Percentiles rank a stretch among this genome's conserved stretches.
phyloP scores from a whole-genome alignment of 768 basidiomycete species.

The Russula foetens region DNA sequence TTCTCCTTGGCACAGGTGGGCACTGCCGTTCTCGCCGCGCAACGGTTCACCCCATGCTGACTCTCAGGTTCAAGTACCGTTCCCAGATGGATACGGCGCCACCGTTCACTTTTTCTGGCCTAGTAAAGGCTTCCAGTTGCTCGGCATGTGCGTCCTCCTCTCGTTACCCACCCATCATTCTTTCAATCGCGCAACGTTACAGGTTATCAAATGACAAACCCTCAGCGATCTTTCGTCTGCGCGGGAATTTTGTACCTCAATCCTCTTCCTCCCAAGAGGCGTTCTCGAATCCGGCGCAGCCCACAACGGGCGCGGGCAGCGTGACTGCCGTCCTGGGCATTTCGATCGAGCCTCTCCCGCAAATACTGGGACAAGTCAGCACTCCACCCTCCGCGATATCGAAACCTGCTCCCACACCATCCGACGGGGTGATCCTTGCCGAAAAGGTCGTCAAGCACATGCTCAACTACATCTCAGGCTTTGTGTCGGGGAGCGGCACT shows the following conservation, averaged over 20 bases:
- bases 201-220: slow-evolving; percentile 90
- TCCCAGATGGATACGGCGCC: slow-evolving; percentile 77
- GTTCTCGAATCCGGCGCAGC: slow-evolving; percentile 25
- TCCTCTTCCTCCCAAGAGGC: slow-evolving; percentile 27
- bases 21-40: neutral
- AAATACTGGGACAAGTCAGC: slow-evolving; percentile 52
- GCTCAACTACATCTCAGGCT: slow-evolving; percentile 68
- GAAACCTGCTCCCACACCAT: slow-evolving; percentile 23
- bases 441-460: slow-evolving; percentile 67
- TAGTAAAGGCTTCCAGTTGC: slow-evolving; percentile 75
- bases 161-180: neutral
- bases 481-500: slow-evolving; percentile 34
- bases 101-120: slow-evolving; percentile 85
- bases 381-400: slow-evolving; percentile 31
- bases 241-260: slow-evolving; percentile 46
- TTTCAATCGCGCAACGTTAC: neutral
- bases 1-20: slow-evolving; percentile 63
- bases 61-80: slow-evolving; percentile 42
- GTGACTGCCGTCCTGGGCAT: slow-evolving; percentile 73
- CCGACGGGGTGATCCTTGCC: slow-evolving; percentile 49
- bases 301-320: slow-evolving; percentile 18
- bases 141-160: slow-evolving; percentile 60
- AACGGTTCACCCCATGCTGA: neutral
- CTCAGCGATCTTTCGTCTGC: slow-evolving; percentile 79
- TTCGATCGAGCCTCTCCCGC: slow-evolving; percentile 64